Evolutionary conservation across 805 yeast genomes (phyloP).

Genomic region (Ogataea thermomethanolica): DNA sequence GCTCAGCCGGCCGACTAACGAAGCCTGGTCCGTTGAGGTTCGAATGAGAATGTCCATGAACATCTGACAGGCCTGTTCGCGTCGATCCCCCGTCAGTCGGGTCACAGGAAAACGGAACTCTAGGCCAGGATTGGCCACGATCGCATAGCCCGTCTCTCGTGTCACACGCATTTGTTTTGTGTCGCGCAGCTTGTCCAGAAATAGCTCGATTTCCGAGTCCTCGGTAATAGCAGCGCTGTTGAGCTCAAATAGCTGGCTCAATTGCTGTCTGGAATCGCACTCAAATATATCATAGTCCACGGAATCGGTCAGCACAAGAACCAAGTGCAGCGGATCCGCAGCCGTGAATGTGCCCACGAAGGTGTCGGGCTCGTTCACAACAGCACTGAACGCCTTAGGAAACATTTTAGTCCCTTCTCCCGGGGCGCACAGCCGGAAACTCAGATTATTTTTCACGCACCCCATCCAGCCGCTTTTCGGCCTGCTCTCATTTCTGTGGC

Average conservation of each 20-base stretch:
- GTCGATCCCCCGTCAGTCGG: neutral
- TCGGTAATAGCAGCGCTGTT: slow-evolving; percentile 11
- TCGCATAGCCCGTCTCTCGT: neutral
- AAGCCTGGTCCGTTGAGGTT: slow-evolving; percentile 13
- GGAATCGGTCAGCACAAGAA: slow-evolving; percentile 8
- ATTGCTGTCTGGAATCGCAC: slow-evolving; percentile 1
- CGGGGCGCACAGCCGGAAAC: slow-evolving; percentile 10
- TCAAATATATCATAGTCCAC: slow-evolving; percentile 5
- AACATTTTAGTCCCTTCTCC: slow-evolving; percentile 4
- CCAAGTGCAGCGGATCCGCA: slow-evolving; percentile 2
- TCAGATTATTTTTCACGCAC: slow-evolving; percentile 2
- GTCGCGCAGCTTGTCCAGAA: slow-evolving; percentile 1
- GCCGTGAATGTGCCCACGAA: slow-evolving; percentile 2
- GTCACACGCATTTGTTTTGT: neutral
- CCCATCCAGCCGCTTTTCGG: slow-evolving; percentile 10
- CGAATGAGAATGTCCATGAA: slow-evolving; percentile 8
- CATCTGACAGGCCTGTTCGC: neutral
- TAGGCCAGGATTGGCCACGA: slow-evolving; percentile 7
- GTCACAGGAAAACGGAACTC: slow-evolving; percentile 14
- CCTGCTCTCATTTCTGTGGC: slow-evolving; percentile 6
- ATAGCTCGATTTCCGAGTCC: slow-evolving; percentile 4
- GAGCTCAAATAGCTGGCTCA: slow-evolving; percentile 7
- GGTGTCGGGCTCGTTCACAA: neutral
- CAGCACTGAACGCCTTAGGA: slow-evolving; percentile 1
- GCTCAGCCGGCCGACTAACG: slow-evolving; percentile 9